Evolutionary conservation across 2,329 filamentous ascomycete genomes (phyloP), one percentile per base, ranked within the genome.

Genomic region (Penicillium sp.): DNA sequence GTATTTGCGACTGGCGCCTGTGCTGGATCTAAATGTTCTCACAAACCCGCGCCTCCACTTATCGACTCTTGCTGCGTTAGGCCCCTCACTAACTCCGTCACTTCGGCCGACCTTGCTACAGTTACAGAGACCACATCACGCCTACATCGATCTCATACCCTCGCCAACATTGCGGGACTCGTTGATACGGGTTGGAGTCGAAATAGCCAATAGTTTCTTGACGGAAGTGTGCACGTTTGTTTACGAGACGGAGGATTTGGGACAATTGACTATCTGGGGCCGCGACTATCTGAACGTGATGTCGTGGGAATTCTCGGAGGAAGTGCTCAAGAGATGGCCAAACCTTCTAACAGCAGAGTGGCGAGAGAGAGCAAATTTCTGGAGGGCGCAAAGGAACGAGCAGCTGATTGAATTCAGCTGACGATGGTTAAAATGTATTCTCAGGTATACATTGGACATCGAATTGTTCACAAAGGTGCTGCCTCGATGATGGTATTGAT

Each of bases 261-360:
- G 69, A 7, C 74, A 76, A 53, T 57, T 77, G 52, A 75, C 66
- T n/a, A 70, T 76, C 47, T 77, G 74, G 74, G 74, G 74, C 24
- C 71, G 74, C 23, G 71, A 77, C 59, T 68, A 72, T 42, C 61
- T 74, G 5, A 74, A 75, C 56, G 74, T 76, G 52, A 66, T 73
- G 56, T 70, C 70, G 4, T 77, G 74, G 74, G 74, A 77, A 57
- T 72, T 76, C 48, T 76, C 73, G n/a, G 66, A 68, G 23, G 59
- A 62, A 9, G 64, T 74, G 1, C 62, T 76, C 26, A 70, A 74
- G 56, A 66, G 68, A 28, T 77, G 74, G 73, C 69, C 71, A 14
- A 76, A 73, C 69, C 56, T 77, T 26, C 57, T 77, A 5, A 71
- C 71, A 4, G 55, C 59, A 12, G 68, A 70, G 48, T 76, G 73